Evolutionary conservation across 2,329 filamentous ascomycete genomes (phyloP).

Genomic region (Hawksworthiomyces lignivorus): DNA sequence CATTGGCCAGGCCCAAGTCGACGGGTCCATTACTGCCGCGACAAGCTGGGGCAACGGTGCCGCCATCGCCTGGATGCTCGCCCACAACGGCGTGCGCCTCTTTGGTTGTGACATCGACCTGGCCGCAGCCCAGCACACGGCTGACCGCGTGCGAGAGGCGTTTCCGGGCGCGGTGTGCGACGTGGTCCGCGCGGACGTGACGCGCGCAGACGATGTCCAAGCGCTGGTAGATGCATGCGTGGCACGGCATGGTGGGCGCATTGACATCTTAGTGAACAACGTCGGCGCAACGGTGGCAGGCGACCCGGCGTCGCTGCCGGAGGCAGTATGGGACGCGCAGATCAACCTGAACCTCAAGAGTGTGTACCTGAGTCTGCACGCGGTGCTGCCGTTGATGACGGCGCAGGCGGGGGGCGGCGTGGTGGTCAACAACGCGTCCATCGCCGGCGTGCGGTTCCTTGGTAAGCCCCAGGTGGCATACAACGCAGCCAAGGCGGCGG

Average conservation of each 20-base stretch:
- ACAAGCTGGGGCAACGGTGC: conserved; percentile 33
- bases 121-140: conserved; percentile 23
- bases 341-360: conserved; percentile 40
- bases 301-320: conserved; percentile 32
- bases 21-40: conserved; percentile 13
- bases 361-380: conserved; percentile 36
- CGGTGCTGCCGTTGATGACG: conserved; percentile 38
- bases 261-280: conserved; percentile 59
- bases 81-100: conserved; percentile 31
- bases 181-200: conserved; percentile 39
- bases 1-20: conserved; percentile 25
- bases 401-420: conserved; percentile 25
- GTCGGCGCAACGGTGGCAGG: conserved; percentile 47
- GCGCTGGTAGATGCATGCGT: conserved; percentile 32
- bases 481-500: conserved; percentile 62
- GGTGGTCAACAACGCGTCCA: conserved; percentile 31
- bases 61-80: conserved; percentile 32
- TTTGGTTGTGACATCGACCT: conserved; percentile 34
- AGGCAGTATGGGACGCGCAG: conserved; percentile 37
- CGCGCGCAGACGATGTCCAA: conserved; percentile 42
- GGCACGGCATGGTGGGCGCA: conserved; percentile 40
- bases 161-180: conserved; percentile 18
- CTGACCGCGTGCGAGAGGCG: conserved; percentile 21
- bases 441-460: conserved; percentile 38
- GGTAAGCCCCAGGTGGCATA: conserved; percentile 61